Base-by-base conservation (phyloP, 2,329 filamentous ascomycete genomes). In the Tolypocladium nubicola region DNA sequence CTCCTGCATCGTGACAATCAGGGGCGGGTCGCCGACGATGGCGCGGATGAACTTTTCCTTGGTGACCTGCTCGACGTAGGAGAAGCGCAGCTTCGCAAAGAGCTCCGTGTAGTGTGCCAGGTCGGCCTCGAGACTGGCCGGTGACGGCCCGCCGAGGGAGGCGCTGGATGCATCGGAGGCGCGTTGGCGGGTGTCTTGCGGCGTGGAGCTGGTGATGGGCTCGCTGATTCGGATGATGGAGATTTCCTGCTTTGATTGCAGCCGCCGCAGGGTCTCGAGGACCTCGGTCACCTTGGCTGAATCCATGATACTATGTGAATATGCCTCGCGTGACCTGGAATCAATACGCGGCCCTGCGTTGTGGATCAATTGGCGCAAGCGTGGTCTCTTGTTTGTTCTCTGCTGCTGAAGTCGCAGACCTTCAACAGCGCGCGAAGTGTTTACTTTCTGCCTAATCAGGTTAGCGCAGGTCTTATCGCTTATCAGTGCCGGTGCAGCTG, bases 31-130 rank as follows among this genome's bases (percentile, higher is more conserved):
- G 61, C 90, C 90, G 19, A 95, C 90, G 64, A 97, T 95, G 61
- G 89, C 87, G 63, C 91, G 89, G 56, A 99, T 86, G 72, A 97
- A 97, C 68, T 96, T 96, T 71, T 99, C 94, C 74, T 97, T 99
- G 50, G 93, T 97, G 61, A 97, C 91, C 77, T 97, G 94, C 74
- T 99, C 94, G 65, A 97, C 88, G 73, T 97, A 97, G 62, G 89
- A 95, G 77, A 97, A 97, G 64, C 93, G 90, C 43, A 97, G 81
- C 75, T 99, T 97, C 47, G 90, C 88, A 73, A 97, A 99, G 23
- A 97, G 83, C 73, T 97, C 92, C 75, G 89, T 90, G 76, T 97
- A 97, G 72, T 97, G 92, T 37, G 81, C 79, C 35, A 97, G 79
- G 71, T 97, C 93, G 35, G 89, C 89, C 62, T 89, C 85, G 9